Conservation (phyloP, 345 rosid species). For the Draba incana region DNA sequence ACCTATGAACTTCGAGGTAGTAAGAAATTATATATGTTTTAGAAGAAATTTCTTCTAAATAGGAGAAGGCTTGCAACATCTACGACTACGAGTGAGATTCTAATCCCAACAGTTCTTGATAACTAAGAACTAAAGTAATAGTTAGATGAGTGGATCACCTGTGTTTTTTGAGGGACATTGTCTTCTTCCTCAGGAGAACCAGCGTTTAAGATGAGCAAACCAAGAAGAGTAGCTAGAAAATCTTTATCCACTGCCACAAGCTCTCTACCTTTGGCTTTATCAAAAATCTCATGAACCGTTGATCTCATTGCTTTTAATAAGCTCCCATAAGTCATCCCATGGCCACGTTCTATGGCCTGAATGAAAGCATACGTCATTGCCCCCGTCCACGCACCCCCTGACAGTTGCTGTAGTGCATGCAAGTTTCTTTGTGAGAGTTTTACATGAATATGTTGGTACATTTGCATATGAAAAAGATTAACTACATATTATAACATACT, state of each 20-base stretch:
- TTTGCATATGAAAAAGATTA: background rate
- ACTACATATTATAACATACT: background rate
- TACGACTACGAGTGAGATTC: background rate
- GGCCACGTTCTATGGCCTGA: constrained; percentile 78
- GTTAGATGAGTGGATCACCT: constrained; percentile 44
- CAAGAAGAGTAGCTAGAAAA: constrained; percentile 56
- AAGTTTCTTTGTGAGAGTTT: background rate
- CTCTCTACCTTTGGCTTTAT: constrained; percentile 39
- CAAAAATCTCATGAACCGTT: constrained; percentile 55
- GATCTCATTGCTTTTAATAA: constrained; percentile 76
- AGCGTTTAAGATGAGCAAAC: constrained; percentile 61
- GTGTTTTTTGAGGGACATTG: constrained; percentile 28
- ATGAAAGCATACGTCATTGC: constrained; percentile 96
- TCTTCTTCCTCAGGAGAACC: constrained; percentile 19
- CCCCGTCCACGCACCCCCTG: constrained; percentile 75
- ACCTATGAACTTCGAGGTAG: no score
- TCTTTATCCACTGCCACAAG: constrained; percentile 44
- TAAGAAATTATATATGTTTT: no score
- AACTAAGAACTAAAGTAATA: no score
- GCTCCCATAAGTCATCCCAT: constrained; percentile 66
- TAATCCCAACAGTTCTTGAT: background rate
- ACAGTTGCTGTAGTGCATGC: constrained; percentile 52
- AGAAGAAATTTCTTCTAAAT: no score
- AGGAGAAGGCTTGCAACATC: background rate
- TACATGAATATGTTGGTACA: background rate